Base-by-base conservation (phyloP, 2,329 filamentous ascomycete species). In the Colletotrichum simmondsii region DNA sequence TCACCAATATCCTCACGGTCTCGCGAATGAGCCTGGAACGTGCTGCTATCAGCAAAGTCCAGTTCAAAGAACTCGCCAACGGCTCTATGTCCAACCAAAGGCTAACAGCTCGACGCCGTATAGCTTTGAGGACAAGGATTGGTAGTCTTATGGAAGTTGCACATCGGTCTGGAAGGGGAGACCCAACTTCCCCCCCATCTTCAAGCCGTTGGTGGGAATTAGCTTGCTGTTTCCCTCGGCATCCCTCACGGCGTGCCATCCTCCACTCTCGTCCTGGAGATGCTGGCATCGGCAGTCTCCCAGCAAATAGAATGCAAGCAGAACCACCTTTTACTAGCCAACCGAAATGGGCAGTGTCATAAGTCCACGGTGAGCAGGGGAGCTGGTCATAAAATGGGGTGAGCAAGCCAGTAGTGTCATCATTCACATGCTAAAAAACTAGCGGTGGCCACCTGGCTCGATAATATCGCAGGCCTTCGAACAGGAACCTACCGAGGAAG, bases 361-460 rank as follows among this genome's bases (percentile, higher is more conserved):
- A 28, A 52, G 69, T 26, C 42, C 53, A 64, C 42, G 46, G 59
- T 64, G 24, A 42, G 53, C 69, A 64, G 59, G 65, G 63, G 57
- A 22, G 26, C 46, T 42, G 46, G 42, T 57, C 30, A 19, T 19
- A 59, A 35, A 60, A 58, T 19, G 58, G 65, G 24, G 65, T 58
- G 69, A 52, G 30, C 26, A 42, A 52, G 52, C 56, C 53, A 42
- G 60, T 59, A 54, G 60, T 64, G 65, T 65, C 59, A 54, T 70
- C 59, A 54, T 72, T 72, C 70, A 72, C 70, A 65, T 72, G 70
- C 65, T 70, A 70, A 70, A 72, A 72, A 62, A 65, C 54, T 65
- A 65, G 60, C 60, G 70, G 60, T 70, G 66, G 60, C 65, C 65
- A 54, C 32, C 57, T 59, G 35, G 28, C 19, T 62, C 24, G 63